phyloP scores from a whole-genome alignment of 2,329 filamentous ascomycete species.

The Cordyceps fumosorosea region DNA sequence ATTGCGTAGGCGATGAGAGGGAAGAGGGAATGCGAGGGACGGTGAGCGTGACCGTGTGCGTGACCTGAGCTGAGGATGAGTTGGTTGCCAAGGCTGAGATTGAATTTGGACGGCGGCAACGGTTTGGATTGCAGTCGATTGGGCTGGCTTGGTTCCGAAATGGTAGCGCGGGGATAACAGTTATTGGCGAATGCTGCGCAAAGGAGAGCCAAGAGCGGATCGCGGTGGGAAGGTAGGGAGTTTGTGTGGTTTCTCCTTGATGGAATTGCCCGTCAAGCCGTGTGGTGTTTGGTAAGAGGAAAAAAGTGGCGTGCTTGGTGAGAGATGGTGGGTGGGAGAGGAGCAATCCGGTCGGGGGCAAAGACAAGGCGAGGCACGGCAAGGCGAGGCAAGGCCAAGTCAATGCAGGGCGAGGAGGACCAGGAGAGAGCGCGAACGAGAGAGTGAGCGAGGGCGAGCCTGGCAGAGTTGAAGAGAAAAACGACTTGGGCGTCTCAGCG shows the following conservation, averaged over 20 bases:
- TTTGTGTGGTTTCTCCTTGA: neutral
- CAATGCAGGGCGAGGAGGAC: neutral
- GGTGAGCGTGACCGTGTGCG: neutral
- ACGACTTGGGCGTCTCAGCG: conserved; percentile 7
- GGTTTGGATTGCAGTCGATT: neutral
- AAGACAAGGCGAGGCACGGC: too few species aligned
- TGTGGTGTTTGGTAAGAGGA: neutral
- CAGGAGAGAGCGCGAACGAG: neutral
- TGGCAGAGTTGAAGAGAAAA: neutral
- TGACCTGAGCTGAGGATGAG: neutral
- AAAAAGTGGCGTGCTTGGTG: neutral
- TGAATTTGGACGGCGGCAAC: conserved; percentile 1
- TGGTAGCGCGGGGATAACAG: too few species aligned
- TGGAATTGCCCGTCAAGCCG: neutral
- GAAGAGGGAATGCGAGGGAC: neutral
- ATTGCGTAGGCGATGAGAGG: neutral
- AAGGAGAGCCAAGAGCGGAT: neutral
- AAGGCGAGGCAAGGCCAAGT: too few species aligned
- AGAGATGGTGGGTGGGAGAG: too few species aligned
- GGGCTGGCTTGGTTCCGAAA: neutral
- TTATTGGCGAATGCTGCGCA: neutral
- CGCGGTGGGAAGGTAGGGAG: neutral
- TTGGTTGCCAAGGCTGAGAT: conserved; percentile 4
- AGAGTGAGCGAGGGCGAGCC: neutral
- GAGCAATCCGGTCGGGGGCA: too few species aligned